Evolutionary conservation across 768 basidiomycete genomes (phyloP), one percentile per base, ranked within the genome.

Genomic region (Dentipellis sp.): DNA sequence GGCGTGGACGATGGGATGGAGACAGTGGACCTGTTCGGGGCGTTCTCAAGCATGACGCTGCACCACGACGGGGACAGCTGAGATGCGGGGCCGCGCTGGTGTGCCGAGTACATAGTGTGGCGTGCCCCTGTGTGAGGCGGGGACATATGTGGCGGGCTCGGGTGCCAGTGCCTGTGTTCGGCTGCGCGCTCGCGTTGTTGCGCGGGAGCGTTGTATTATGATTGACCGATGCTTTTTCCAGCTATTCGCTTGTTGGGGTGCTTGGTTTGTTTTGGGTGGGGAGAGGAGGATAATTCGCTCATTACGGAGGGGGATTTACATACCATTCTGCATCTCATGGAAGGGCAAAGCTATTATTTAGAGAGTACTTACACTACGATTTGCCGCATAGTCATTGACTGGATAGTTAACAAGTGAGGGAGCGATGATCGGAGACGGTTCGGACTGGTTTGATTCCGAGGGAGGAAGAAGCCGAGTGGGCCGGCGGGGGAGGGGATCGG

Each of bases 11-110:
- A 75, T 55, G 75, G 77, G 53, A 65, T 75, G 66, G 77, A 77
- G 56, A 61, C 71, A 57, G 68, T 68, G 59, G 91, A 94, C 70
- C 71, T 91, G 63, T 95, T 95, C 72, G 85, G 82, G 52, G 87
- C 80, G 48, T 97, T 97, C 72, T 88, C 84, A 65, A 92, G 89
- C 69, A 90, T 97, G 66, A 97, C 94, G 55, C 72, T 88, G 68
- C 81, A 88, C 63, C 83, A 92, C 71, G 90, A 91, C 64, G 90
- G 87, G 57, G 88, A 90, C 39, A 53, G 53, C 54, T 62, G 56
- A 59, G n/a, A 45, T 19, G 42, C 9, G 17, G 42, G n/a, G 14
- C 42, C 42, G n/a, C 42, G 42, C 42, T n/a, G n/a, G n/a, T 19
- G 19, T 45, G 42, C 42, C 29, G 29, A 29, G 29, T 29, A 29